Percentiles rank a stretch among this genome's conserved stretches.
These are phyloP conservation scores for Leccinum fallax DNA, from an alignment of 1,284 basidiomycete species.

Conservation along the genomic window DNA sequence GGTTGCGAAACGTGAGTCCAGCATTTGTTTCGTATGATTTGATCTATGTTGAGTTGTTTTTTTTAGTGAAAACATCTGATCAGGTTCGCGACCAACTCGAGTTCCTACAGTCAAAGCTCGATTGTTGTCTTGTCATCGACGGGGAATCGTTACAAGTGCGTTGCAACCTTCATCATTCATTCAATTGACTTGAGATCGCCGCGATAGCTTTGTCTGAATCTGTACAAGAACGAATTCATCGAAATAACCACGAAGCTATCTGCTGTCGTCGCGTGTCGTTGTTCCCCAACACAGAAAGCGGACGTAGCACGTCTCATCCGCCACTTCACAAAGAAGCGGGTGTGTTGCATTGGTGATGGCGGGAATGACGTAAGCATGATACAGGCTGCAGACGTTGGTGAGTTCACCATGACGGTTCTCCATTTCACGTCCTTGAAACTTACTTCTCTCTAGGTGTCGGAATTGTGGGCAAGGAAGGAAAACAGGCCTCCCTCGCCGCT, in stretches of 20 bases:
- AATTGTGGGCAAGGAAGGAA: slow-evolving; percentile 98
- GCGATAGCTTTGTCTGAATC: slow-evolving; percentile 79
- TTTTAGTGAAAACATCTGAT: slow-evolving; percentile 78
- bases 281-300: slow-evolving; percentile 98
- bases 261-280: slow-evolving; percentile 96
- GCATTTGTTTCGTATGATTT: not conserved
- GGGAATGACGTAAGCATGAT: slow-evolving; percentile 98
- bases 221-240: slow-evolving; percentile 94
- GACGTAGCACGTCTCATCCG: slow-evolving; percentile 95
- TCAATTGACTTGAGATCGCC: slow-evolving; percentile 1
- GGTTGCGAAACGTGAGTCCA: slow-evolving; percentile 82
- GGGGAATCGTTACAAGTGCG: slow-evolving; percentile 92
- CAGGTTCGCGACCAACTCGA: slow-evolving; percentile 90
- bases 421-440: slow-evolving; percentile 2
- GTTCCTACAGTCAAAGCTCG: slow-evolving; percentile 91
- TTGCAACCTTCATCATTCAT: slow-evolving; percentile 1
- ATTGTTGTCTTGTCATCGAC: slow-evolving; percentile 98
- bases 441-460: slow-evolving; percentile 72
- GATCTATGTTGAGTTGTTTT: slow-evolving; percentile 9
- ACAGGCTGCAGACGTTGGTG: slow-evolving; percentile 91
- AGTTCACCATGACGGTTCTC: slow-evolving; percentile 34
- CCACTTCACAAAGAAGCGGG: slow-evolving; percentile 86
- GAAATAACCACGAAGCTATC: slow-evolving; percentile 95
- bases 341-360: slow-evolving; percentile 97
- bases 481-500: slow-evolving; percentile 96